phyloP scores from a whole-genome alignment of 1,284 basidiomycete species.

The Ustilago xerochloae region DNA sequence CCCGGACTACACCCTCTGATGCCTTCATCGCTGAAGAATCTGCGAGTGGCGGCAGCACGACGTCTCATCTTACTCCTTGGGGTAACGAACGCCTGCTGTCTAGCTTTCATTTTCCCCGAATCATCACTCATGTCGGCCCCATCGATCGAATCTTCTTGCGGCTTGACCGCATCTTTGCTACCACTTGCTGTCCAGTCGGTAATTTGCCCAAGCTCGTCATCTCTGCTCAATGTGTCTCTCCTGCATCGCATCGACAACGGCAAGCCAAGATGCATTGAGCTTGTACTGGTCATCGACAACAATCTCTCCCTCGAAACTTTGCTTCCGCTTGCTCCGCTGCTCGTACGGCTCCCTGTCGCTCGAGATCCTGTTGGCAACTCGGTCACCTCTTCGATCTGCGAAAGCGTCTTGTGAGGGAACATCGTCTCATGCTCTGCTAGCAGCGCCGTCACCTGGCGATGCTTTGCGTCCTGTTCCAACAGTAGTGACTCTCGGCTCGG shows the following conservation, averaged over 20 bases:
- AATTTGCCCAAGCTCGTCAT: background rate
- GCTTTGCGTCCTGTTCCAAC: background rate
- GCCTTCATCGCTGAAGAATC: background rate
- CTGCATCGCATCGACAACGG: constrained; percentile 8
- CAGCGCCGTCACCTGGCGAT: background rate
- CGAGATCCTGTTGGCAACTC: constrained; percentile 11
- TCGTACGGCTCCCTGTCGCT: constrained; percentile 8
- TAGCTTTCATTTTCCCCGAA: background rate
- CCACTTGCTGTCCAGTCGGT: background rate
- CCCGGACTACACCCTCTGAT: no score
- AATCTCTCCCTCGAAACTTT: constrained; percentile 1
- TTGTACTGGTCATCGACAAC: background rate
- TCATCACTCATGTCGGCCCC: background rate
- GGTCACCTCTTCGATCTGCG: constrained; percentile 32
- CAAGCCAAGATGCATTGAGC: constrained; percentile 12
- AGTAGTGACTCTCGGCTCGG: constrained; percentile 2
- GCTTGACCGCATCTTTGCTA: background rate
- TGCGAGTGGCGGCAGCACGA: constrained; percentile 14
- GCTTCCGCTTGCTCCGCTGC: constrained; percentile 16
- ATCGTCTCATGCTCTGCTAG: constrained; percentile 26
- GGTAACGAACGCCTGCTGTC: constrained; percentile 16
- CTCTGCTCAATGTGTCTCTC: background rate
- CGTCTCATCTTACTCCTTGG: constrained; percentile 16
- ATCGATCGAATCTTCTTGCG: background rate
- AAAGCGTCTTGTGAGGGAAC: constrained; percentile 36